Base-by-base conservation (phyloP, 2,329 filamentous ascomycete genomes). In the Fusarium begoniae region DNA sequence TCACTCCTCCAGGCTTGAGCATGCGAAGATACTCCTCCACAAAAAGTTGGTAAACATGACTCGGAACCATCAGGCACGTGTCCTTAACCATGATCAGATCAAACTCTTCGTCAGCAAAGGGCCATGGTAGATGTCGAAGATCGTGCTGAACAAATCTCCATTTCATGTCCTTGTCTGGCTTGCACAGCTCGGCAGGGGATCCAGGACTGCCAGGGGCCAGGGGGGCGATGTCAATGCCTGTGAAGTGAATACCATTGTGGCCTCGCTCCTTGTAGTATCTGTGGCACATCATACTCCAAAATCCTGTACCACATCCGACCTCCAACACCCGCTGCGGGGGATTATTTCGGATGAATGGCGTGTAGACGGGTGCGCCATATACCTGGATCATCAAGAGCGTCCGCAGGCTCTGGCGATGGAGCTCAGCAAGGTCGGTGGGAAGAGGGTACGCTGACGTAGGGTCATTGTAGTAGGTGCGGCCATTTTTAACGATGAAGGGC, bases 91-190 rank as follows among this genome's bases (percentile, higher is more conserved):
- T 94, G 77, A 98, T 89, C 45, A 98, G 87, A 80, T 98, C 94
- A 81, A 97, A 98, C 76, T 95, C 92, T 41, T 88, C 91, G 69
- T 94, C 90, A 5, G 90, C 87, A 73, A 98, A 94, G 1, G 96
- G 96, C 78, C 95, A 89, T 2, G 94, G 94, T 5, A 88, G 81
- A 68, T 90, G 89, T 66, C 94, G 91, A 72, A 97, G 84, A 81
- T 98, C 95, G 80, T 98, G 94, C 79, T 95, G 93, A 60, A 97
- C 90, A 80, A 98, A 98, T 17, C 87, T 90, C 94, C 95, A 98
- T 74, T 93, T 91, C 86, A 98, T 92, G 54, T 94, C 93, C 76
- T 91, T 91, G 74, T 90, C 88, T 8, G 86, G 85, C 75, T 91
- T 90, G 76, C 87, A 80, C 58, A 80, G 79, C 50, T 81, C 81